Conservation (phyloP, 257 asterid genomes). For the Nicotiana noctiflora region DNA sequence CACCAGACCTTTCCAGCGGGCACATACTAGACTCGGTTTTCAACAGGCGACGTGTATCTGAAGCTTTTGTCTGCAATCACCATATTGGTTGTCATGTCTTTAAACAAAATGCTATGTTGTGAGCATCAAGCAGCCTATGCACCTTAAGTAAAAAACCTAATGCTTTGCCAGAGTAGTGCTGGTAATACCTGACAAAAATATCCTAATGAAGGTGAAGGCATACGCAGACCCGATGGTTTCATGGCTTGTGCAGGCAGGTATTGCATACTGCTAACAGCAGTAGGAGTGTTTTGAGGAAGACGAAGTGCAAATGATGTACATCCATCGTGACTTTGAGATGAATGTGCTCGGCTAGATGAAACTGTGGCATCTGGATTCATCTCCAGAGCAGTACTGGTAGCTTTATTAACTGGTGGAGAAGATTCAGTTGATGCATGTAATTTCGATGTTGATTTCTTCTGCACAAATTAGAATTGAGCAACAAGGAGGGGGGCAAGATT, state of each 20-base stretch:
- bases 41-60: slow-evolving; percentile 31
- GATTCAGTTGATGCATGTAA: slow-evolving; percentile 26
- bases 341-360: slow-evolving; percentile 22
- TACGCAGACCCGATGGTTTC: too few relatives aligned
- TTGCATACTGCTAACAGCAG: slow-evolving; percentile 28
- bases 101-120: neutral
- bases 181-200: slow-evolving; percentile 73
- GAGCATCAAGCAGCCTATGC: slow-evolving; percentile 10
- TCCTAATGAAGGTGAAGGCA: slow-evolving; percentile 94
- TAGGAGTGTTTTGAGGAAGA: slow-evolving; percentile 28
- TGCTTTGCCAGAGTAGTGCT: neutral
- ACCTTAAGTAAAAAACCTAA: slow-evolving; percentile 12
- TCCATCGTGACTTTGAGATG: slow-evolving; percentile 30
- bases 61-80: slow-evolving; percentile 61
- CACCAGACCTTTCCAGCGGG: slow-evolving; percentile 32
- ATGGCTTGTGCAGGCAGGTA: too few relatives aligned
- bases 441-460: slow-evolving; percentile 38
- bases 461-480: slow-evolving; percentile 12
- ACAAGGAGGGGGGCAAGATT: neutral
- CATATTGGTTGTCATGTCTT: neutral
- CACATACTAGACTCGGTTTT: slow-evolving; percentile 25
- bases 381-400: slow-evolving; percentile 28
- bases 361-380: slow-evolving; percentile 25
- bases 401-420: slow-evolving; percentile 26
- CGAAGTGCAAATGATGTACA: slow-evolving; percentile 20